These are phyloP conservation scores for Solanum chiquidenum DNA, from an alignment of 257 asterid species.

Conservation along the genomic window DNA sequence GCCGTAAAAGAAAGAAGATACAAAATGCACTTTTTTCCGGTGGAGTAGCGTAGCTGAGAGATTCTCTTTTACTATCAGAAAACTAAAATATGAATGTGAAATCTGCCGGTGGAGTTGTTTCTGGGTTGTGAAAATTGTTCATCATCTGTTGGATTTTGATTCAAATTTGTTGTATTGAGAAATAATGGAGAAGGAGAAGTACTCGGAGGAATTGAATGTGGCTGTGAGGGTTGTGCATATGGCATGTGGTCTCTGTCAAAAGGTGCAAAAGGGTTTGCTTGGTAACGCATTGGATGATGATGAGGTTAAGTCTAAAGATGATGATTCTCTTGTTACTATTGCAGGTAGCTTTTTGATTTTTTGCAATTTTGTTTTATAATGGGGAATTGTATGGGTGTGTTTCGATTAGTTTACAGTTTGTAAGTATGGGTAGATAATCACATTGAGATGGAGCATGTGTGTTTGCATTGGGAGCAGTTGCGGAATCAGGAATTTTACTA, in stretches of 20 bases:
- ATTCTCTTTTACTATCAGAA: neutral
- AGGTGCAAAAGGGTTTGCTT: slow-evolving; percentile 41
- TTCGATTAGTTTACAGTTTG: neutral
- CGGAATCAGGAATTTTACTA: neutral
- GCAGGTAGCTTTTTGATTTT: slow-evolving; percentile 33
- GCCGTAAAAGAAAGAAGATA: neutral
- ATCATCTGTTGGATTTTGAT: neutral
- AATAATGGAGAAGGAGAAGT: slow-evolving; percentile 37
- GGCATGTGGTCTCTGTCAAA: slow-evolving; percentile 60
- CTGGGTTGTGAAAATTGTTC: neutral
- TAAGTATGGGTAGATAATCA: neutral
- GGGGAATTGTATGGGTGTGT: neutral
- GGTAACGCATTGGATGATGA: slow-evolving; percentile 24
- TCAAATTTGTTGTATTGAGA: neutral
- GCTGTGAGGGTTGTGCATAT: slow-evolving; percentile 76
- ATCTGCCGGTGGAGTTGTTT: neutral
- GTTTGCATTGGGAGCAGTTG: neutral
- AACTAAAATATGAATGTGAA: neutral
- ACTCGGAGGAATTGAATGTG: slow-evolving; percentile 53
- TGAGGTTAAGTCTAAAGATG: slow-evolving; percentile 56
- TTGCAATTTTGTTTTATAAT: neutral
- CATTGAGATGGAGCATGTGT: neutral
- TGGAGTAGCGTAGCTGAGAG: neutral
- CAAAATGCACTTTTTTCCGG: neutral
- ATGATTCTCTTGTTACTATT: slow-evolving; percentile 72